phyloP scores from a whole-genome alignment of 371 early-diverging fungal genomes.

The Rhizopus arrhizus region DNA sequence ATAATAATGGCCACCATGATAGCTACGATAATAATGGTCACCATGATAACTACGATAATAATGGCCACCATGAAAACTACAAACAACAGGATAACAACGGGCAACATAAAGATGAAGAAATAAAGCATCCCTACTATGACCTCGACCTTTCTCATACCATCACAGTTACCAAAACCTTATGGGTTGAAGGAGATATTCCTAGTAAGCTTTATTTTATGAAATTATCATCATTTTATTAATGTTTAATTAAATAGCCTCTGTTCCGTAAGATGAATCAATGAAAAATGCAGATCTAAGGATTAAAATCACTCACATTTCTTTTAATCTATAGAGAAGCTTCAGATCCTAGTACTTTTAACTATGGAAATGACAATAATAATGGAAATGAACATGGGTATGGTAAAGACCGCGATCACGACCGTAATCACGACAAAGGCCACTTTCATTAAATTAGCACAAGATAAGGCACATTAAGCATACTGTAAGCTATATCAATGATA shows the following conservation, averaged over 20 bases:
- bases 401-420: neutral
- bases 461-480: no score
- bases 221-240: neutral
- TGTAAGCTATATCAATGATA: neutral
- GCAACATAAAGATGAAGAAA: neutral
- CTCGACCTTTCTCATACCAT: conserved; percentile 36
- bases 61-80: neutral
- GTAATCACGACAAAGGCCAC: neutral
- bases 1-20: neutral
- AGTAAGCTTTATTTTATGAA: conserved; percentile 6
- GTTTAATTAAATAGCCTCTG: conserved; percentile 1
- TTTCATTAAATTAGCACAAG: neutral
- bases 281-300: neutral
- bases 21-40: neutral
- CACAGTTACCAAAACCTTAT: conserved; percentile 37
- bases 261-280: conserved; percentile 6
- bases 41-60: neutral
- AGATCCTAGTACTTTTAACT: neutral
- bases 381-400: neutral
- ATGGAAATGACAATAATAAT: neutral
- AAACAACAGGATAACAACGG: neutral
- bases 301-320: neutral
- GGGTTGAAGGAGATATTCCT: conserved; percentile 18
- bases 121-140: conserved; percentile 5
- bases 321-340: neutral